These are phyloP conservation scores for Nemania sp. DNA, from an alignment of 2,329 filamentous ascomycete species.

Conservation along the genomic window DNA sequence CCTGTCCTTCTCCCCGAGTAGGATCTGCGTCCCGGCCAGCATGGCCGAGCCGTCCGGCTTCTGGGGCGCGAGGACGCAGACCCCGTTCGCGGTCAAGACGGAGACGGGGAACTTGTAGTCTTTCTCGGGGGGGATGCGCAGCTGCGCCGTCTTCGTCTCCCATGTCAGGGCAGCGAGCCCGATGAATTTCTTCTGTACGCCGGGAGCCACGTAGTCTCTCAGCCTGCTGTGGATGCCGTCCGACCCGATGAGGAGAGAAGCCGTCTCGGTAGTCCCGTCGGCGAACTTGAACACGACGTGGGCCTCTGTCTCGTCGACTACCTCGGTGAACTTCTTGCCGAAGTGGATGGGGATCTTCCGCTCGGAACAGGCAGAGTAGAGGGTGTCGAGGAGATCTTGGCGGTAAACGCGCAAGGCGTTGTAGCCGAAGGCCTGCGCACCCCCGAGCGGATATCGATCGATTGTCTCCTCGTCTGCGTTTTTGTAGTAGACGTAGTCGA, in stretches of 20 bases:
- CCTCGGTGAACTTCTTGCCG: slow-evolving; percentile 51
- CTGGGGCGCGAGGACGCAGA: slow-evolving; percentile 30
- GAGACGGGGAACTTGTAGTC: slow-evolving; percentile 29
- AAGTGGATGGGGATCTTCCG: slow-evolving; percentile 50
- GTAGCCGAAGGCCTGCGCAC: slow-evolving; percentile 46
- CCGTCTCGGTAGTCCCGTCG: slow-evolving; percentile 48
- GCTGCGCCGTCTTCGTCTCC: slow-evolving; percentile 25
- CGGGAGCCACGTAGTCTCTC: slow-evolving; percentile 55
- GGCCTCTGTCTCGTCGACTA: slow-evolving; percentile 47
- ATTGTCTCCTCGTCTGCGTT: slow-evolving; percentile 40
- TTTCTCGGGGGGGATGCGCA: slow-evolving; percentile 26
- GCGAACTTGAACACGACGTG: slow-evolving; percentile 52
- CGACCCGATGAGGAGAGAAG: slow-evolving; percentile 57
- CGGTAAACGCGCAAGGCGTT: slow-evolving; percentile 59
- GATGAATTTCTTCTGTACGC: slow-evolving; percentile 54
- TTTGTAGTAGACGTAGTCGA: slow-evolving; percentile 54
- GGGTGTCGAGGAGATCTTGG: slow-evolving; percentile 52
- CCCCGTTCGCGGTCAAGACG: slow-evolving; percentile 24
- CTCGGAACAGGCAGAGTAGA: slow-evolving; percentile 48
- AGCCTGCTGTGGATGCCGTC: slow-evolving; percentile 65
- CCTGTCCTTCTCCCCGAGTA: slow-evolving; percentile 19
- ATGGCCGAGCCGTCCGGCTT: slow-evolving; percentile 28
- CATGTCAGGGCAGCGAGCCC: slow-evolving; percentile 48
- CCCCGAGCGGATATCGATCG: slow-evolving; percentile 44
- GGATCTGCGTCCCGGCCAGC: slow-evolving; percentile 29